Conservation (phyloP, 78 protist species). For the Paulinella micropora region DNA sequence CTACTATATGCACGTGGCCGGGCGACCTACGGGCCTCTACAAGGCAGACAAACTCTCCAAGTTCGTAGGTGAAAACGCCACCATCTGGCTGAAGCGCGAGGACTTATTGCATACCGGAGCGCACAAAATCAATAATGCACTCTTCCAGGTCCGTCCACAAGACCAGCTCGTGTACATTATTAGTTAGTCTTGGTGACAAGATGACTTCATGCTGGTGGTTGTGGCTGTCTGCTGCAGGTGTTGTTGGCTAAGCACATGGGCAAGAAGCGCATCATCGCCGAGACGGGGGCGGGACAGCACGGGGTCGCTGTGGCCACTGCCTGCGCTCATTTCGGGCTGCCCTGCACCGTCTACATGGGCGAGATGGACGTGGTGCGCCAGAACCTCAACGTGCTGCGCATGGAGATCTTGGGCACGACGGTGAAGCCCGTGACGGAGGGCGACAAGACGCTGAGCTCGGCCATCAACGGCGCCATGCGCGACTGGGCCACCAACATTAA, state of each 20-base stretch:
- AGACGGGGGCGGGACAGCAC: slow-evolving; percentile 86
- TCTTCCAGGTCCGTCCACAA: slow-evolving; percentile 49
- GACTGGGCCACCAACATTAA: slow-evolving; percentile 51
- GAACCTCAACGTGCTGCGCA: slow-evolving; percentile 66
- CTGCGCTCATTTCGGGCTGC: slow-evolving; percentile 64
- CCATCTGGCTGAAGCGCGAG: slow-evolving; percentile 29
- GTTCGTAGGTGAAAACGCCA: too few relatives aligned
- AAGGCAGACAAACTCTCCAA: too few relatives aligned
- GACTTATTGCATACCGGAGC: slow-evolving; percentile 2
- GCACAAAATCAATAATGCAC: slow-evolving; percentile 78
- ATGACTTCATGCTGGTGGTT: not conserved
- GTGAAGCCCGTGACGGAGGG: slow-evolving; percentile 36
- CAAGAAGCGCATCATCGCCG: slow-evolving; percentile 60
- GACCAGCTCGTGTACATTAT: not conserved
- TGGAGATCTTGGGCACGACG: slow-evolving; percentile 65
- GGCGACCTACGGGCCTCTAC: too few relatives aligned
- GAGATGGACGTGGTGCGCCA: slow-evolving; percentile 50
- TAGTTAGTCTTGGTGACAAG: not conserved
- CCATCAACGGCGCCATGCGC: slow-evolving; percentile 65
- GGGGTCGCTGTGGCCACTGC: slow-evolving; percentile 47
- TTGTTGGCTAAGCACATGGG: slow-evolving; percentile 62
- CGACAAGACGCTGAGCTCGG: slow-evolving; percentile 11
- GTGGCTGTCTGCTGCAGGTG: slow-evolving; percentile 35
- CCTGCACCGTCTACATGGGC: slow-evolving; percentile 56
- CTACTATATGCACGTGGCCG: too few relatives aligned